phyloP scores from a whole-genome alignment of 768 basidiomycete genomes.

The Tylopilus balloui region DNA sequence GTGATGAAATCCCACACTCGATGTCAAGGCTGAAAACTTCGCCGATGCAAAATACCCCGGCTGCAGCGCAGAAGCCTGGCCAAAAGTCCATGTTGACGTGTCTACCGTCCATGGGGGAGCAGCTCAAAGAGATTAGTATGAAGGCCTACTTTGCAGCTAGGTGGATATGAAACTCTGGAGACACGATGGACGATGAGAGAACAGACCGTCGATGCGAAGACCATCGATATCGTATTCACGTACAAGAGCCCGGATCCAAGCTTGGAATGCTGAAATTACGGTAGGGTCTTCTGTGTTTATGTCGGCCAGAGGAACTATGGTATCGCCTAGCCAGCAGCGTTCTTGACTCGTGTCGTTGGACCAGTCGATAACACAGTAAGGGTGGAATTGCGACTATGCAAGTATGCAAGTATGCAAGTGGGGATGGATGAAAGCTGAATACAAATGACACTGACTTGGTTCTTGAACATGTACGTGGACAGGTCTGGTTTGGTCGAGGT shows the following conservation, averaged over 20 bases:
- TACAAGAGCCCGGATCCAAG: slow-evolving; percentile 69
- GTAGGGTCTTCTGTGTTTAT: slow-evolving; percentile 66
- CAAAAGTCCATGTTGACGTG: slow-evolving; percentile 76
- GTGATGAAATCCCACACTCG: slow-evolving; percentile 34
- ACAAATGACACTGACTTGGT: slow-evolving; percentile 38
- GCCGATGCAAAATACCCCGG: slow-evolving; percentile 83
- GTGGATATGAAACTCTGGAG: background rate
- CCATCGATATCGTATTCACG: slow-evolving; percentile 74
- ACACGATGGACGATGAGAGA: background rate
- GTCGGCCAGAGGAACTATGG: slow-evolving; percentile 69
- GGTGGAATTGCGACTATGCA: slow-evolving; percentile 62
- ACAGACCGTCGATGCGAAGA: slow-evolving; percentile 73
- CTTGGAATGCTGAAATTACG: slow-evolving; percentile 58
- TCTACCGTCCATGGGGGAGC: slow-evolving; percentile 25
- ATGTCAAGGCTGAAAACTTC: slow-evolving; percentile 63
- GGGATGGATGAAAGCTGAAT: background rate
- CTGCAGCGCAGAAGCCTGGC: slow-evolving; percentile 67
- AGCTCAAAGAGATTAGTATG: background rate
- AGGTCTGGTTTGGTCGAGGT: slow-evolving; percentile 58
- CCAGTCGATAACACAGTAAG: slow-evolving; percentile 73
- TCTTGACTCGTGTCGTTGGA: slow-evolving; percentile 66
- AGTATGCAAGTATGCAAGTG: slow-evolving; percentile 7
- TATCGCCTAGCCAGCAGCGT: slow-evolving; percentile 81
- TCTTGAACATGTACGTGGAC: slow-evolving; percentile 65
- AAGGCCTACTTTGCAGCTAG: slow-evolving; percentile 33